These are phyloP conservation scores for Daldinia childiae DNA, from an alignment of 495 filamentous ascomycete genomes.

Conservation along the genomic window DNA sequence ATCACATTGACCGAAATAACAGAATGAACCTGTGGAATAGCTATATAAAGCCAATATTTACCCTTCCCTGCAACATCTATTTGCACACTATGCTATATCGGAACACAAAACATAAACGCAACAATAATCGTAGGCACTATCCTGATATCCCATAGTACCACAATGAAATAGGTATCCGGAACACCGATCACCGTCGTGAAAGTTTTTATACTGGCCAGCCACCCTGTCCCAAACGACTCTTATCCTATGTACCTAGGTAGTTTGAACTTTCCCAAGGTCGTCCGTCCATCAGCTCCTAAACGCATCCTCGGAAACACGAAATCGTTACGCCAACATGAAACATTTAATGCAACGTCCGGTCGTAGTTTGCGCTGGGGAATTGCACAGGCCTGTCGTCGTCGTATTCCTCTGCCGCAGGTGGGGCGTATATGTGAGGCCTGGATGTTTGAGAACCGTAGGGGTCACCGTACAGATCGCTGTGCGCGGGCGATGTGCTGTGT, in stretches of 20 bases:
- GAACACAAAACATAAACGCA: conserved; percentile 26
- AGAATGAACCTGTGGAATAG: neutral
- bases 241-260: conserved; percentile 2
- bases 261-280: neutral
- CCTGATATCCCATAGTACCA: conserved; percentile 42
- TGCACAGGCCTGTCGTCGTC: conserved; percentile 51
- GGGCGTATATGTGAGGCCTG: conserved; percentile 47
- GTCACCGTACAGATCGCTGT: conserved; percentile 48
- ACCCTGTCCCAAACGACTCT: conserved; percentile 20
- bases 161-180: conserved; percentile 43
- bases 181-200: conserved; percentile 45
- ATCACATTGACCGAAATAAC: neutral
- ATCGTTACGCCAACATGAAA: conserved; percentile 10
- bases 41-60: conserved; percentile 5
- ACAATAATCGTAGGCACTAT: conserved; percentile 39
- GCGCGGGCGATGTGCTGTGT: conserved; percentile 38
- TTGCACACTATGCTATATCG: conserved; percentile 29
- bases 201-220: conserved; percentile 29
- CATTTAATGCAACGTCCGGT: conserved; percentile 50
- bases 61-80: conserved; percentile 28
- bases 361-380: conserved; percentile 58
- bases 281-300: conserved; percentile 5
- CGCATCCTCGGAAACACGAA: conserved; percentile 20
- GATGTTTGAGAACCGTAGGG: conserved; percentile 39
- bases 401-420: conserved; percentile 51